Base-by-base conservation (phyloP, 2,329 filamentous ascomycete species). In the Penicillium sp. region DNA sequence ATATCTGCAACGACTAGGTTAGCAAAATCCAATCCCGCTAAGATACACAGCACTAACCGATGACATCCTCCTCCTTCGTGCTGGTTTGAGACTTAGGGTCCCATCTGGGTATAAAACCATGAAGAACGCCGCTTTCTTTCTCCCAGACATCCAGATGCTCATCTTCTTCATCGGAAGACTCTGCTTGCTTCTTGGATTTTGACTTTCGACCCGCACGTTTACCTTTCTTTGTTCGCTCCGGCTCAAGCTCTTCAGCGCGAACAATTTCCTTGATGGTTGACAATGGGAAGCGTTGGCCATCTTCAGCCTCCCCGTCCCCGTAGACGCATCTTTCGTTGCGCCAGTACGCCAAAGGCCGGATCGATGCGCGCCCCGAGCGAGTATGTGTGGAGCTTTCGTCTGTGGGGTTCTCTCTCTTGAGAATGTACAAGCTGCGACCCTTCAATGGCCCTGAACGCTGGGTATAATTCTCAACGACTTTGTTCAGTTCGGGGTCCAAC, bases 281-380 rank as follows among this genome's bases (percentile, higher is more conserved):
- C 47, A 90, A 72, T n/a, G 87, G 77, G 63, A 89, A 87, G 40
- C 77, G 69, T 45, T 80, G 79, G n/a, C 81, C 80, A 54, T 77
- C 73, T 53, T 82, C 82, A 26, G 77, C 76, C 47, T 86, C 84
- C 23, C 85, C 82, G 18, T 82, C 79, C 49, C 87, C 85, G 67
- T 86, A 90, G 22, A 91, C 83, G 45, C 89, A 84, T 51, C 84
- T 84, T 70, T 97, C 93, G 62, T 92, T 92, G 65, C 86, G 86
- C 93, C 93, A 97, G 70, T 83, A 96, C 25, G 90, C 85, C 31
- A 97, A 75, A 0, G 92, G 94, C 57, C 85, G 85, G 58, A 90
- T 87, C 9, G 89, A 90, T 50, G 85, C 84, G 54, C 94, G 85
- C 2, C 91, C 92, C 12, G 88, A 93, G 51, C 91, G 86, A n/a